Conservation (phyloP, 2,329 filamentous ascomycete genomes). For the Periconia sp. region DNA sequence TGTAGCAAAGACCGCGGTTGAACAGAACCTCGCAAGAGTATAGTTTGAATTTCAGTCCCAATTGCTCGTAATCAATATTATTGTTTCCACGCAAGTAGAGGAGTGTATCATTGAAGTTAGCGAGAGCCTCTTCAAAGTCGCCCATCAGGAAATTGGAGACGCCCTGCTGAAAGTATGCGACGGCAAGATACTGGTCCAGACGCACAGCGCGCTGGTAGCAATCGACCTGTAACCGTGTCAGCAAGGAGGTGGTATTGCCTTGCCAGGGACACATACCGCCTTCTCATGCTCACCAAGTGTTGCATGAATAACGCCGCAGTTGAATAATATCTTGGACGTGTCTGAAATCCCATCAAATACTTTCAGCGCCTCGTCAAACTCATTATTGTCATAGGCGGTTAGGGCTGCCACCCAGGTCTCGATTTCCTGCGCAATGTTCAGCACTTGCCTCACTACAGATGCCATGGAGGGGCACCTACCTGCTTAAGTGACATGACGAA, state of each 20-base stretch:
- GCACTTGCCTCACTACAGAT: constrained; percentile 16
- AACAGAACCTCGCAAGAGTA: constrained; percentile 98
- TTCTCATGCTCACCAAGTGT: constrained; percentile 94
- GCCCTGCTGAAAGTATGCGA: constrained; percentile 97
- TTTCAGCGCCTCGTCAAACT: constrained; percentile 85
- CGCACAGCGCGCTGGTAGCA: constrained; percentile 90
- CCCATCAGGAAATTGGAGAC: constrained; percentile 97
- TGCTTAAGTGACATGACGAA: constrained; percentile 55
- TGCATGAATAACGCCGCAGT: constrained; percentile 96
- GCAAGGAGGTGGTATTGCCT: constrained; percentile 11
- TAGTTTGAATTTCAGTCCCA: constrained; percentile 92
- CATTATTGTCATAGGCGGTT: constrained; percentile 91
- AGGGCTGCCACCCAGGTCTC: constrained; percentile 97
- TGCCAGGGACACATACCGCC: constrained; percentile 66
- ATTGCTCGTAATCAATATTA: constrained; percentile 95
- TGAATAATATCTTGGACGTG: constrained; percentile 98
- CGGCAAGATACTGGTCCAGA: constrained; percentile 91
- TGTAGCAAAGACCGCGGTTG: constrained; percentile 95
- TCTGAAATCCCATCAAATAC: constrained; percentile 87
- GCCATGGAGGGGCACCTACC: constrained; percentile 21
- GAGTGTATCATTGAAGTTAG: constrained; percentile 98
- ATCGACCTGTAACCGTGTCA: constrained; percentile 67
- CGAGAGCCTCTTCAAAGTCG: constrained; percentile 94
- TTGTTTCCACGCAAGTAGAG: constrained; percentile 94
- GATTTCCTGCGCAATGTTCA: constrained; percentile 72